Percentiles rank a stretch among this genome's conserved stretches.
phyloP scores from a whole-genome alignment of 768 basidiomycete species.

The Tylopilus felleus region DNA sequence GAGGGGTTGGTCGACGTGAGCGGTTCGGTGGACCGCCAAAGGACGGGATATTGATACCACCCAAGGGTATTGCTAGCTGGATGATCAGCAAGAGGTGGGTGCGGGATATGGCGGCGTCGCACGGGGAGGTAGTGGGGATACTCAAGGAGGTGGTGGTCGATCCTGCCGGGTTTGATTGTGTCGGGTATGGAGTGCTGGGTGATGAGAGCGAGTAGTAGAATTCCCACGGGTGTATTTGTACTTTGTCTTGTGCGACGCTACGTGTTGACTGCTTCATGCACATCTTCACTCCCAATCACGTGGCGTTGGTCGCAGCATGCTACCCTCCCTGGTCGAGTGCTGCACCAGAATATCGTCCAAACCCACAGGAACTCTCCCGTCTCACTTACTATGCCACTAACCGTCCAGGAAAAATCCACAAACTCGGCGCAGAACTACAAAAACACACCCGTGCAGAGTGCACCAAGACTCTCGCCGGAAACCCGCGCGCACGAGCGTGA shows the following conservation, averaged over 20 bases:
- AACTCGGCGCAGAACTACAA: constrained; percentile 73
- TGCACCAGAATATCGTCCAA: constrained; percentile 75
- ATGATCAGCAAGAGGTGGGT: constrained; percentile 75
- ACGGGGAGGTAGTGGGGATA: constrained; percentile 45
- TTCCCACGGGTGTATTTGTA: constrained; percentile 17
- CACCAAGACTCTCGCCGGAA: constrained; percentile 64
- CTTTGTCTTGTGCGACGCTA: too few species aligned
- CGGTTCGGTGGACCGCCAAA: constrained; percentile 54
- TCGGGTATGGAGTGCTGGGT: constrained; percentile 53
- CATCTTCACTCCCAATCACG: constrained; percentile 79
- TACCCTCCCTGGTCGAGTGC: constrained; percentile 80
- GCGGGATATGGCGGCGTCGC: constrained; percentile 35
- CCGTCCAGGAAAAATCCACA: constrained; percentile 74
- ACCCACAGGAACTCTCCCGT: constrained; percentile 80
- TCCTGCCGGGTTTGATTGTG: constrained; percentile 28
- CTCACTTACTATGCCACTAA: constrained; percentile 87
- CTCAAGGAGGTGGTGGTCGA: constrained; percentile 47
- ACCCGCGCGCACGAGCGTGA: constrained; percentile 76
- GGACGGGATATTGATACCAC: constrained; percentile 57
- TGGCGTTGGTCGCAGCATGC: constrained; percentile 79
- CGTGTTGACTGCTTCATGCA: too few species aligned
- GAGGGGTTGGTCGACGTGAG: constrained; percentile 54
- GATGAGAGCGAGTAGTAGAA: constrained; percentile 47
- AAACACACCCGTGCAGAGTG: constrained; percentile 66
- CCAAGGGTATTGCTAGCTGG: constrained; percentile 63